Percentiles rank a stretch among this genome's conserved stretches.
These are phyloP conservation scores for Nigrograna mackinnonii DNA, from an alignment of 2,329 filamentous ascomycete species.

Conservation along the genomic window DNA sequence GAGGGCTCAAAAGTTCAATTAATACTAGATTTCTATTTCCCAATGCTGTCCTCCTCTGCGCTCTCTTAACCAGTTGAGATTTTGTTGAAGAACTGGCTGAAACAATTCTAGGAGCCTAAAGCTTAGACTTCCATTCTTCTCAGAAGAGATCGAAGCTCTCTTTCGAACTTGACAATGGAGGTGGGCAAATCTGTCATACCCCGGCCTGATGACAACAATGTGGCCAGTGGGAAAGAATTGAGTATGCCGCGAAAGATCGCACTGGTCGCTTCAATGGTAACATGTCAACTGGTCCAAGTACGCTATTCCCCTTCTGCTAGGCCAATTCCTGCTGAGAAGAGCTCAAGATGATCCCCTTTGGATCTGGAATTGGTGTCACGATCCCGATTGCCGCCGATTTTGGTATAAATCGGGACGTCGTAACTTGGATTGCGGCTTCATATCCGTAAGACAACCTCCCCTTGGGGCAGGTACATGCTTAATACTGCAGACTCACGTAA, in stretches of 20 bases:
- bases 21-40: no score
- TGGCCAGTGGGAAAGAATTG: not conserved
- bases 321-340: not conserved
- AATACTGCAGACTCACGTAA: conserved; percentile 42
- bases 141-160: no score
- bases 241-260: not conserved
- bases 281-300: not conserved
- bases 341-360: conserved; percentile 7
- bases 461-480: not conserved
- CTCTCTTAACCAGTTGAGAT: no score
- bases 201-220: no score
- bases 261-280: not conserved
- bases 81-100: no score
- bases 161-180: no score
- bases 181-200: no score
- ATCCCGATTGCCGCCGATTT: conserved; percentile 3
- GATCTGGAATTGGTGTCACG: conserved; percentile 4
- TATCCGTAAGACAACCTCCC: conserved; percentile 3
- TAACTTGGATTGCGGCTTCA: conserved; percentile 7
- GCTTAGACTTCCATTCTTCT: no score
- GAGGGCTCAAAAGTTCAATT: no score
- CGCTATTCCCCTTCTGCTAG: not conserved
- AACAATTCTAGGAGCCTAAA: no score
- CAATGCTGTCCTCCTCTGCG: no score
- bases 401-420: not conserved